Conservation (phyloP, 2,329 filamentous ascomycete genomes). For the Fusarium goolgardi region DNA sequence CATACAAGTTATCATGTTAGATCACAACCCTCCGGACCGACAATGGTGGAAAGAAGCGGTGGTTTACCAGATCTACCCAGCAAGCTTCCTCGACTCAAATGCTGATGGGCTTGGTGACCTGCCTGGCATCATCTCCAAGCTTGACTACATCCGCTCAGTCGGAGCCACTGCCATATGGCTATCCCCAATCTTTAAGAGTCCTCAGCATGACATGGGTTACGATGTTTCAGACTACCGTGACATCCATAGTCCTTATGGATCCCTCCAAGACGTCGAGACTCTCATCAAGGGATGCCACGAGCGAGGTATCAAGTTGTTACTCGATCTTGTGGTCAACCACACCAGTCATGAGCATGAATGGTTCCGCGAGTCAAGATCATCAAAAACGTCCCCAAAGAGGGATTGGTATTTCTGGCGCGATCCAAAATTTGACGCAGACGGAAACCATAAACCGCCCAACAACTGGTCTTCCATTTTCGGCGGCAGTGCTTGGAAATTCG, state of each 20-base stretch:
- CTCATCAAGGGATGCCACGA: conserved; percentile 69
- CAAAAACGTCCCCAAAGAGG: conserved; percentile 60
- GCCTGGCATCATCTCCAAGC: conserved; percentile 42
- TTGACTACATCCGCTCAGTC: conserved; percentile 45
- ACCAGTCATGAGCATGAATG: conserved; percentile 59
- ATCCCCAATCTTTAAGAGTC: conserved; percentile 51
- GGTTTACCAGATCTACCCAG: conserved; percentile 53
- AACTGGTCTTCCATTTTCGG: conserved; percentile 58
- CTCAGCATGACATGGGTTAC: conserved; percentile 73
- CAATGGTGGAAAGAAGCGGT: conserved; percentile 42
- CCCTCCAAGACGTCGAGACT: conserved; percentile 71
- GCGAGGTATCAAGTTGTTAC: conserved; percentile 38
- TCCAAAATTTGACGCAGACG: conserved; percentile 52
- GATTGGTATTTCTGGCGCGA: conserved; percentile 69
- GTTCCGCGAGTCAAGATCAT: conserved; percentile 67
- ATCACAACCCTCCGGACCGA: conserved; percentile 8
- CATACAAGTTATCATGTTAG: conserved; percentile 7
- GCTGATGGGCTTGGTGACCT: conserved; percentile 42
- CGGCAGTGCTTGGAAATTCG: conserved; percentile 71
- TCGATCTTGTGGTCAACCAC: conserved; percentile 50
- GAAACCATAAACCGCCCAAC: conserved; percentile 55
- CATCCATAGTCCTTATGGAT: conserved; percentile 66
- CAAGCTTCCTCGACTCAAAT: conserved; percentile 43
- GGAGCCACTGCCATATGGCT: conserved; percentile 42
- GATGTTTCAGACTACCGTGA: conserved; percentile 69